phyloP scores from a whole-genome alignment of 1,139 yeast species.

The Yamadazyma jaroonii region DNA sequence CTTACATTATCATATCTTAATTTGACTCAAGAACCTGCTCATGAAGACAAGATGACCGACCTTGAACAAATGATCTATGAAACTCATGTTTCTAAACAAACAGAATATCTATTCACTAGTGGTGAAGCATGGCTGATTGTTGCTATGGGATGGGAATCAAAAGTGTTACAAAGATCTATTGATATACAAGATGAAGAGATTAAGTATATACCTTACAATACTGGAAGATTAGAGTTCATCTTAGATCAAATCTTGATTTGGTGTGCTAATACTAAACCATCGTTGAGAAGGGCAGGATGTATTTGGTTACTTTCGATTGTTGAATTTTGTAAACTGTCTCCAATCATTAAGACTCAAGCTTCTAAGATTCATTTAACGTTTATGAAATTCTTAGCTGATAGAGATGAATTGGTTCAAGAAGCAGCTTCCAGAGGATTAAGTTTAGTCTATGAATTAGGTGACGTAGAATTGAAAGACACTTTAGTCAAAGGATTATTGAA shows the following conservation, averaged over 20 bases:
- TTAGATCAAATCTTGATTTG: conserved; percentile 49
- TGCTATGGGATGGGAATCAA: conserved; percentile 77
- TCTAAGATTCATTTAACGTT: conserved; percentile 67
- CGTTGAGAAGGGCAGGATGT: conserved; percentile 72
- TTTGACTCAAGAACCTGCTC: conserved; percentile 24
- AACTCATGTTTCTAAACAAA: conserved; percentile 64
- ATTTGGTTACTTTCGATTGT: conserved; percentile 81
- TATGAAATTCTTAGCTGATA: conserved; percentile 70
- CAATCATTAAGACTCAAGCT: conserved; percentile 41
- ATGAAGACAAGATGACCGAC: conserved; percentile 19
- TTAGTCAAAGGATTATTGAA: conserved; percentile 72
- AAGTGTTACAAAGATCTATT: conserved; percentile 45
- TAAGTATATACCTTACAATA: conserved; percentile 17
- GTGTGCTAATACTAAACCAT: conserved; percentile 67
- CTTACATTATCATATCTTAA: conserved; percentile 56
- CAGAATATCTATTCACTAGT: conserved; percentile 68
- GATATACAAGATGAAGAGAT: conserved; percentile 44
- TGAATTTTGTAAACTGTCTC: conserved; percentile 63
- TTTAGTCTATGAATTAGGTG: conserved; percentile 77
- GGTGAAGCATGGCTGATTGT: conserved; percentile 82
- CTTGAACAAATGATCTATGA: conserved; percentile 51
- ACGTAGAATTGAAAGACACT: conserved; percentile 62
- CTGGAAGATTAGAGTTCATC: conserved; percentile 31
- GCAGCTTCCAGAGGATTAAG: conserved; percentile 89
- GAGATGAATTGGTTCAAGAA: conserved; percentile 85